phyloP scores from a whole-genome alignment of 768 basidiomycete genomes.

The Leccinellum rugosiceps region DNA sequence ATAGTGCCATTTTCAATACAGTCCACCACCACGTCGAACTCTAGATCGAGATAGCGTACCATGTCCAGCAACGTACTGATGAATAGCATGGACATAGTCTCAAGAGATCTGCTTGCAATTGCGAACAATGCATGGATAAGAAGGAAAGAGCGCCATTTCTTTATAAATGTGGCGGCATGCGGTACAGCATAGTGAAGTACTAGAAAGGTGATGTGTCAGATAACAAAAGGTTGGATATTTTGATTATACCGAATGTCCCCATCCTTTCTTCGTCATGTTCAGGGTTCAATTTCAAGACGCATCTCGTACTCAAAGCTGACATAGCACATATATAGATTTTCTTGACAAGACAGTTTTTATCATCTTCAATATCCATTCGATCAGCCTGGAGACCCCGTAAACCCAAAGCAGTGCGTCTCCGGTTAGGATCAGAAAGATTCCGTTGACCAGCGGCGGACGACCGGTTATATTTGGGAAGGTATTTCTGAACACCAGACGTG shows the following conservation, averaged over 20 bases:
- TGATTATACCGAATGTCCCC: background rate
- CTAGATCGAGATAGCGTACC: background rate
- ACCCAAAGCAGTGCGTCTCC: slow-evolving; percentile 4
- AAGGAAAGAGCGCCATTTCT: background rate
- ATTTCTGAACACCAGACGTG: slow-evolving; percentile 17
- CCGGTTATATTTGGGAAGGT: slow-evolving; percentile 8
- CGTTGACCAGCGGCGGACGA: background rate
- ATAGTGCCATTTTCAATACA: background rate
- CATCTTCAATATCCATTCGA: background rate
- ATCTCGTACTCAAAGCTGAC: too few species aligned
- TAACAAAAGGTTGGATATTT: background rate
- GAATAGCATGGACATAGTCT: background rate
- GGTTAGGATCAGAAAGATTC: background rate
- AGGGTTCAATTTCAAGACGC: background rate
- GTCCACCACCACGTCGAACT: background rate
- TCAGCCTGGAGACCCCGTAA: background rate
- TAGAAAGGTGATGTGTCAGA: background rate
- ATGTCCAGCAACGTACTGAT: background rate
- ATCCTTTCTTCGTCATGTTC: background rate
- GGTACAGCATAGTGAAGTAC: background rate
- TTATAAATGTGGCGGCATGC: background rate
- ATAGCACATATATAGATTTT: background rate
- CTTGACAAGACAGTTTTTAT: background rate
- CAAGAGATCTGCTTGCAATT: background rate
- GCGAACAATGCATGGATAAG: background rate